phyloP scores from a whole-genome alignment of 176 grass and related monocot genomes.

The Echinochloa phyllopogon region DNA sequence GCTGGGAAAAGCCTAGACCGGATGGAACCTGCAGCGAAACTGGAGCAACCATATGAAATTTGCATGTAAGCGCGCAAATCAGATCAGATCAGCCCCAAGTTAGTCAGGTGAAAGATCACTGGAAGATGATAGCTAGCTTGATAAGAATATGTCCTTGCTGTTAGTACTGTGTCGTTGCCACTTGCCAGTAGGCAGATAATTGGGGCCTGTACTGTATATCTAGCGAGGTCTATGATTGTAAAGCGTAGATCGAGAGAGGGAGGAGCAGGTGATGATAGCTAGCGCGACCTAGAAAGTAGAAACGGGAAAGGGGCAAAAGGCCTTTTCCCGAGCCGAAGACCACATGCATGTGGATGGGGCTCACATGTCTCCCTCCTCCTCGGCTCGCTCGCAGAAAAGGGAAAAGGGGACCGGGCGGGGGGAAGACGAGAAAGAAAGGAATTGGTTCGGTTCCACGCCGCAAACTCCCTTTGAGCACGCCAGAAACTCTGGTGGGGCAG shows the following conservation, averaged over 20 bases:
- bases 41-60: neutral
- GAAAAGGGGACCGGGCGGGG: neutral
- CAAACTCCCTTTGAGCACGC: neutral
- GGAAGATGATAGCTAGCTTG: neutral
- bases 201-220: neutral
- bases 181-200: neutral
- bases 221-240: conserved; percentile 44
- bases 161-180: neutral
- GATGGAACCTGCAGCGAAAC: conserved; percentile 23
- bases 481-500: neutral
- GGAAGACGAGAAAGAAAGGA: neutral
- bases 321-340: conserved; percentile 42
- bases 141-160: neutral
- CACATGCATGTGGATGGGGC: conserved; percentile 52
- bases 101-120: neutral
- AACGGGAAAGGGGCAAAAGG: conserved; percentile 33
- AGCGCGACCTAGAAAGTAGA: conserved; percentile 51
- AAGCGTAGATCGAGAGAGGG: conserved; percentile 43
- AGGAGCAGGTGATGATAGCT: conserved; percentile 41
- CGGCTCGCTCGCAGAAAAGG: conserved; percentile 16
- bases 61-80: neutral
- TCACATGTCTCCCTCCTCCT: conserved; percentile 40
- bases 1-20: conserved; percentile 39
- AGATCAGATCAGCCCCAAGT: neutral
- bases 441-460: neutral